Evolutionary conservation across 768 basidiomycete genomes (phyloP).

Genomic region (Chalciporus sphaerocephalus): DNA sequence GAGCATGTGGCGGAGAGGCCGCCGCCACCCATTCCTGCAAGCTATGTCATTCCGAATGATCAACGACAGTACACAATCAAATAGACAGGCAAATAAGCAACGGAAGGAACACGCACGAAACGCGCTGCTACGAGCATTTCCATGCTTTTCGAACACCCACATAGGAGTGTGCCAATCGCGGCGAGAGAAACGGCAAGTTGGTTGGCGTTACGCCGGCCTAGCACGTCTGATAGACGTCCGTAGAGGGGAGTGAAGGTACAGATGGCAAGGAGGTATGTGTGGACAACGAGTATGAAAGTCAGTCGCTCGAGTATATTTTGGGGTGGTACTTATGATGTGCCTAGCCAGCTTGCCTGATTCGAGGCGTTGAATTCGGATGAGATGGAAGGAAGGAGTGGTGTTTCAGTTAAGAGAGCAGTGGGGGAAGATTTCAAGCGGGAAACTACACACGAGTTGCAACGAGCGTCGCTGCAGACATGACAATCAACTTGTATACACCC

Average conservation of each 20-base stretch:
- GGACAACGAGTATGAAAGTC: neutral
- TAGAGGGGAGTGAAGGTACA: constrained; percentile 20
- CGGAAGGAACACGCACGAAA: constrained; percentile 5
- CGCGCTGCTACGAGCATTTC: constrained; percentile 10
- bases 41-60: neutral
- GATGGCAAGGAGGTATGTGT: constrained; percentile 13
- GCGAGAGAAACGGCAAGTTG: constrained; percentile 10
- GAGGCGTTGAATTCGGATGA: constrained; percentile 68
- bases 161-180: constrained; percentile 11
- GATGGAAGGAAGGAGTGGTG: constrained; percentile 60
- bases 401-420: neutral
- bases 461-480: constrained; percentile 45
- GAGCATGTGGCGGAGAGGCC: neutral
- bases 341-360: constrained; percentile 72
- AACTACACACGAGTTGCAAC: constrained; percentile 58
- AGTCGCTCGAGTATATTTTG: neutral
- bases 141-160: constrained; percentile 10
- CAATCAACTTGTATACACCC: neutral
- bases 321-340: constrained; percentile 47
- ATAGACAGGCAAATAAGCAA: neutral
- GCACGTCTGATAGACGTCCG: constrained; percentile 15
- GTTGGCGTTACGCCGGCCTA: constrained; percentile 12
- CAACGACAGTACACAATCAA: neutral
- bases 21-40: neutral
- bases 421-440: neutral